Conservation (phyloP, 2,329 filamentous ascomycete species). For the Biscogniauxia sp. region DNA sequence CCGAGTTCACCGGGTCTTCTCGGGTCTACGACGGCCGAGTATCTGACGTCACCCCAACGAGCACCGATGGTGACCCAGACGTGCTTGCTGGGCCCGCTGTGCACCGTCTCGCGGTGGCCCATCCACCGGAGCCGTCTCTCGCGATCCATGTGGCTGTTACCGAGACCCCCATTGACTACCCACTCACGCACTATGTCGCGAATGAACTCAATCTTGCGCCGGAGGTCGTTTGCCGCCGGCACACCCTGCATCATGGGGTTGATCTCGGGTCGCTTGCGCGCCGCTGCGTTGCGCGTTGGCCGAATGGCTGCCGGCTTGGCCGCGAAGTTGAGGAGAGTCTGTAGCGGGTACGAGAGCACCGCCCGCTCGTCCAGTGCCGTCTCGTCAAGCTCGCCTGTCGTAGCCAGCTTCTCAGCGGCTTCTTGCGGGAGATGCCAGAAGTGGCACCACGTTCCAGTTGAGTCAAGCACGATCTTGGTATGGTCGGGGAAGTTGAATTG, state of each 20-base stretch:
- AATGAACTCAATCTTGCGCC: constrained; percentile 72
- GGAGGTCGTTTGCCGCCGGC: constrained; percentile 70
- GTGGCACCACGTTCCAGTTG: constrained; percentile 71
- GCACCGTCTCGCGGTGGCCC: constrained; percentile 55
- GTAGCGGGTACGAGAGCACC: constrained; percentile 68
- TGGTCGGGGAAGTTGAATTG: constrained; percentile 90
- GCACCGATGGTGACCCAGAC: constrained; percentile 70
- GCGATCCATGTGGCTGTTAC: constrained; percentile 60
- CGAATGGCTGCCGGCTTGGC: constrained; percentile 46
- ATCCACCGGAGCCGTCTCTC: constrained; percentile 56
- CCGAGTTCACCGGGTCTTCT: constrained; percentile 52
- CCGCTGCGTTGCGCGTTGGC: constrained; percentile 40
- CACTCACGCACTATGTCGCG: constrained; percentile 67
- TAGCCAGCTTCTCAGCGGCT: constrained; percentile 63
- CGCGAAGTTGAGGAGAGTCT: constrained; percentile 69
- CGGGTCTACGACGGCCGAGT: constrained; percentile 55
- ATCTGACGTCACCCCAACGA: constrained; percentile 55
- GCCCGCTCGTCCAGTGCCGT: constrained; percentile 69
- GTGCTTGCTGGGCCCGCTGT: constrained; percentile 57
- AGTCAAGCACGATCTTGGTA: constrained; percentile 77
- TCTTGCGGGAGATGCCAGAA: constrained; percentile 75
- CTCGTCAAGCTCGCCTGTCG: constrained; percentile 65
- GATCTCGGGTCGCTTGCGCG: constrained; percentile 59
- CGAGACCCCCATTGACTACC: constrained; percentile 67
- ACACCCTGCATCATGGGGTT: constrained; percentile 60